Evolutionary conservation across 2,329 filamentous ascomycete species (phyloP).

Genomic region (Fusarium coffeatum): DNA sequence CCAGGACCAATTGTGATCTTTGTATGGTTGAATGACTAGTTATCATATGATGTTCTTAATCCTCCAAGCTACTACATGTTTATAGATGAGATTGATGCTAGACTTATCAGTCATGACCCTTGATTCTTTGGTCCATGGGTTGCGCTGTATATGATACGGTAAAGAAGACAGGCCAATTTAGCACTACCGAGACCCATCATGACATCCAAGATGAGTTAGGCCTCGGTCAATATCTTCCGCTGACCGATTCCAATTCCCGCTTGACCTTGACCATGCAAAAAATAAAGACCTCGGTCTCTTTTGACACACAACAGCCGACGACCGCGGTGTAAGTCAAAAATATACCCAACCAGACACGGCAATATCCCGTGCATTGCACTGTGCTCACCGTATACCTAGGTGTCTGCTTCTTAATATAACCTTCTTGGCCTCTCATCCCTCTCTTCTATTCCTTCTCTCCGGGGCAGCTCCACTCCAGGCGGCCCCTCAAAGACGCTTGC

Average conservation of each 20-base stretch:
- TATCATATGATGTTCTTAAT: background rate
- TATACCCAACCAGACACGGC: constrained; percentile 7
- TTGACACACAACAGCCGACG: constrained; percentile 39
- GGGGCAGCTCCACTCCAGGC: constrained; percentile 42
- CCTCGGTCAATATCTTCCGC: constrained; percentile 23
- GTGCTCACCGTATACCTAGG: constrained; percentile 19
- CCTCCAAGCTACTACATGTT: background rate
- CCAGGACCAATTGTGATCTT: background rate
- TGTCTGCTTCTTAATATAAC: constrained; percentile 17
- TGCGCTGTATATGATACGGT: constrained; percentile 14
- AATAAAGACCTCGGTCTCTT: constrained; percentile 41
- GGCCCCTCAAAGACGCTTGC: constrained; percentile 22
- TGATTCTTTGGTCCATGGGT: constrained; percentile 19
- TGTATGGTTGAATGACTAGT: background rate
- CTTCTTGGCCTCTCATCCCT: background rate
- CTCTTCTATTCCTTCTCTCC: constrained; percentile 39
- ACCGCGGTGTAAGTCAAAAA: constrained; percentile 37
- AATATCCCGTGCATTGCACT: constrained; percentile 17
- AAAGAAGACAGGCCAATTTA: constrained; percentile 7
- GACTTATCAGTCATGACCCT: constrained; percentile 1
- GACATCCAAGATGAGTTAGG: constrained; percentile 32
- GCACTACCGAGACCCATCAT: constrained; percentile 24
- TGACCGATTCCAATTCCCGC: constrained; percentile 28
- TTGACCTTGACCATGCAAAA: constrained; percentile 13
- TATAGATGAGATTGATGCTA: background rate